These are phyloP conservation scores for Spongospora subterranea DNA, from an alignment of 208 protist genomes.

Conservation along the genomic window DNA sequence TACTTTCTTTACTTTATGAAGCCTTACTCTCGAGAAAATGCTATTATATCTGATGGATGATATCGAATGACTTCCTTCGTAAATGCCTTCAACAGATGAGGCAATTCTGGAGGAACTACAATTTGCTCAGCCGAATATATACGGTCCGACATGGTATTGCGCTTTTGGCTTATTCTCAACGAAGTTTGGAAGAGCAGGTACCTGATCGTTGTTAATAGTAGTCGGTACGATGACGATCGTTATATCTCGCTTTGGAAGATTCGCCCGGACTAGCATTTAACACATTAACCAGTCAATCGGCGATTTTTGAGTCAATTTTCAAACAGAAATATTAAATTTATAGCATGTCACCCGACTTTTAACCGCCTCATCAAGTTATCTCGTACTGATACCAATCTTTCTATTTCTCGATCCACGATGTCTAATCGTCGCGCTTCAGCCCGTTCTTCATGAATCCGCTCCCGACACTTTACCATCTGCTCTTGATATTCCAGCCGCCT, in stretches of 20 bases:
- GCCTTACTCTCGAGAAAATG: conserved; percentile 56
- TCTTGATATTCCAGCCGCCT: neutral
- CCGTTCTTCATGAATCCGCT: neutral
- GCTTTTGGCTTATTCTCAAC: neutral
- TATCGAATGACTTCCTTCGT: conserved; percentile 62
- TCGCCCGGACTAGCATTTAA: neutral
- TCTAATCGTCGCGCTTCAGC: neutral
- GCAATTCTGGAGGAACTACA: conserved; percentile 50
- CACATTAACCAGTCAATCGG: neutral
- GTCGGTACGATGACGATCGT: too few species aligned
- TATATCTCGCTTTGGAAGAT: neutral
- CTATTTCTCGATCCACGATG: neutral
- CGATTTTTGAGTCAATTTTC: neutral
- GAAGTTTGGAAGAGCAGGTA: neutral
- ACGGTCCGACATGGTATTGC: conserved; percentile 54
- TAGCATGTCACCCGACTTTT: neutral
- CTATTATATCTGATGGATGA: conserved; percentile 55
- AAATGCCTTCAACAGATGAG: conserved; percentile 59
- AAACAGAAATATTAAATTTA: neutral
- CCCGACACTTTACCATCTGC: neutral
- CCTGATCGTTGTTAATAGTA: too few species aligned
- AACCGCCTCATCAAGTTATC: neutral
- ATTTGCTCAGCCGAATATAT: conserved; percentile 63
- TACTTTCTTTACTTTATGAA: neutral
- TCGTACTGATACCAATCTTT: neutral